Conservation (phyloP, 768 basidiomycete species). For the Amanita thiersii region DNA sequence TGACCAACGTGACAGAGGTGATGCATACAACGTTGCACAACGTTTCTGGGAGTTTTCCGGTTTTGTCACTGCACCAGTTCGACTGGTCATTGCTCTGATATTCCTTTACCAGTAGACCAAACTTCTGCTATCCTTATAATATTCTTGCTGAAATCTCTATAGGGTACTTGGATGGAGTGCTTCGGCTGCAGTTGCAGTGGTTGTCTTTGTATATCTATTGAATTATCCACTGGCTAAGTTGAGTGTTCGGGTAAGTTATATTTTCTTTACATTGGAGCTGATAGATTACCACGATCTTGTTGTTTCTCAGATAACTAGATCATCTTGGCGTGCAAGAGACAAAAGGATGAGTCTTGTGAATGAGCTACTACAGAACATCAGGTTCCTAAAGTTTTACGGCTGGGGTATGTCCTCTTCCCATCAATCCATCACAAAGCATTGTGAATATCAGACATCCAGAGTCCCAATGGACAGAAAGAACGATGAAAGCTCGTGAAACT, state of each 20-base stretch:
- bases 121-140: not conserved
- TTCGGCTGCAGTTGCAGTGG: slow-evolving; percentile 59
- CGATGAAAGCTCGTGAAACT: slow-evolving; percentile 42
- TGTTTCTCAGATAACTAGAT: slow-evolving; percentile 38
- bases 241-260: slow-evolving; percentile 45
- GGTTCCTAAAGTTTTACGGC: slow-evolving; percentile 69
- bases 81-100: slow-evolving; percentile 54
- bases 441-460: slow-evolving; percentile 24
- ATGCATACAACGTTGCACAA: slow-evolving; percentile 62
- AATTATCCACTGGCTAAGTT: slow-evolving; percentile 65
- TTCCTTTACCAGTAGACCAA: slow-evolving; percentile 59
- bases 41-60: slow-evolving; percentile 69
- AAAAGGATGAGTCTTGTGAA: slow-evolving; percentile 63
- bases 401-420: slow-evolving; percentile 43
- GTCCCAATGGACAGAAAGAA: slow-evolving; percentile 50
- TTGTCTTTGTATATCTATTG: slow-evolving; percentile 50
- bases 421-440: not conserved
- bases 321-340: slow-evolving; percentile 59
- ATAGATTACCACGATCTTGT: not conserved
- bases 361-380: slow-evolving; percentile 68
- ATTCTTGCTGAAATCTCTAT: slow-evolving; percentile 7
- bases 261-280: slow-evolving; percentile 5
- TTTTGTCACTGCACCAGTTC: slow-evolving; percentile 53
- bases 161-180: slow-evolving; percentile 77
- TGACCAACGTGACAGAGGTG: slow-evolving; percentile 38